A percentile compares a stretch with the other conserved stretches of the same genome.
phyloP scores from a whole-genome alignment of 306 rosid genomes.

The Begonia masoniana region DNA sequence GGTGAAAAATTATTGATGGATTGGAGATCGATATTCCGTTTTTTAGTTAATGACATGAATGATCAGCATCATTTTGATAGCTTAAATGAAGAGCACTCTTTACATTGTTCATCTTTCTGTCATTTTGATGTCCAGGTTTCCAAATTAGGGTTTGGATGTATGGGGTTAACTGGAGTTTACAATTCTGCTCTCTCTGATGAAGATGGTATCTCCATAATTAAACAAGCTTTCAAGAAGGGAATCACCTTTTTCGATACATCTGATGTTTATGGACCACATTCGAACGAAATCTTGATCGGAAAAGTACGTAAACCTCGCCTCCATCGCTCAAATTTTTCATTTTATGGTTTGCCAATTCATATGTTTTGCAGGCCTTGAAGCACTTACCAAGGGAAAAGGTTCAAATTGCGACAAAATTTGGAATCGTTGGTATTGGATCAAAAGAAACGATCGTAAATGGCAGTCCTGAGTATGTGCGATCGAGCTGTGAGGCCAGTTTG shows the following conservation, averaged over 20 bases:
- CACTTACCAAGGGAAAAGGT: no score
- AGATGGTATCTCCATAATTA: slow-evolving; percentile 15
- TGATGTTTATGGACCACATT: slow-evolving; percentile 17
- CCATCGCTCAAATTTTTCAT: no score
- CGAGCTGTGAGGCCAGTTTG: slow-evolving; percentile 67
- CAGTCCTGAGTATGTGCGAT: slow-evolving; percentile 68
- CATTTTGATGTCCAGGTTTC: slow-evolving; percentile 18
- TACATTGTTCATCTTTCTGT: no score
- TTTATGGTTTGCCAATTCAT: no score
- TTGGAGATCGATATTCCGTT: no score
- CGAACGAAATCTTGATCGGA: slow-evolving; percentile 27
- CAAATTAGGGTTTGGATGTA: slow-evolving; percentile 33
- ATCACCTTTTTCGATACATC: slow-evolving; percentile 31
- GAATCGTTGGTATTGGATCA: slow-evolving; percentile 24
- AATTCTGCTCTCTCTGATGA: slow-evolving; percentile 22
- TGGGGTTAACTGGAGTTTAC: slow-evolving; percentile 17
- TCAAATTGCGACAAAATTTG: slow-evolving; percentile 75
- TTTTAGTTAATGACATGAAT: no score
- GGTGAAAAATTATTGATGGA: no score
- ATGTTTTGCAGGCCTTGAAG: no score
- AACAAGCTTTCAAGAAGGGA: slow-evolving; percentile 19
- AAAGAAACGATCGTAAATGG: slow-evolving; percentile 33
- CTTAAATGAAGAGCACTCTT: no score
- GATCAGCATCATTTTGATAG: no score
- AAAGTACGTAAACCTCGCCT: slow-evolving; percentile 10